phyloP scores from a whole-genome alignment of 805 yeast genomes.

The Candida dajiaensis region DNA sequence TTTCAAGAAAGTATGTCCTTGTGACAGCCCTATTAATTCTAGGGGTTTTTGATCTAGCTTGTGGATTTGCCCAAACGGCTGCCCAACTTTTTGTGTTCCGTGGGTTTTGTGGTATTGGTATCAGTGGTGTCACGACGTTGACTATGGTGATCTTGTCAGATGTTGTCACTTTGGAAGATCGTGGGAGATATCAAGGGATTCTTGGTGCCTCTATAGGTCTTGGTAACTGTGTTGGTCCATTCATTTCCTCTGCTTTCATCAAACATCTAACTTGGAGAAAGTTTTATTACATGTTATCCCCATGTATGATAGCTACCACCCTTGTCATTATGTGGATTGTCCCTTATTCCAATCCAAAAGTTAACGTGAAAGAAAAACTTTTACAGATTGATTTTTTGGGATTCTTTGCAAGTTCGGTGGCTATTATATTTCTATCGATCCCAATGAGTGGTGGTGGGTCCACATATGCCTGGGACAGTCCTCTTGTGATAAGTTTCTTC shows the following conservation, averaged over 20 bases:
- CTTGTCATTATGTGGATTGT: slow-evolving; percentile 1
- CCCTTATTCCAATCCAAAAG: slow-evolving; percentile 28
- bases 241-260: slow-evolving; percentile 35
- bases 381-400: slow-evolving; percentile 50
- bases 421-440: slow-evolving; percentile 40
- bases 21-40: slow-evolving; percentile 34
- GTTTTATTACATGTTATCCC: slow-evolving; percentile 34
- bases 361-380: slow-evolving; percentile 5
- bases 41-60: slow-evolving; percentile 39
- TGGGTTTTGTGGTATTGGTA: slow-evolving; percentile 51
- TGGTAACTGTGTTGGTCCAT: slow-evolving; percentile 41
- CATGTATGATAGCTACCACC: slow-evolving; percentile 16
- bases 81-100: slow-evolving; percentile 45
- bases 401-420: slow-evolving; percentile 38
- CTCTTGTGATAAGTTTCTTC: slow-evolving; percentile 30
- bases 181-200: slow-evolving; percentile 55
- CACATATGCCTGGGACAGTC: slow-evolving; percentile 42
- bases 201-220: slow-evolving; percentile 44
- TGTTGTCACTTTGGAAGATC: slow-evolving; percentile 43
- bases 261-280: slow-evolving; percentile 32
- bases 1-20: slow-evolving; percentile 43
- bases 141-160: slow-evolving; percentile 50
- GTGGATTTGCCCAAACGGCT: slow-evolving; percentile 45
- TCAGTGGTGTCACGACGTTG: slow-evolving; percentile 46
- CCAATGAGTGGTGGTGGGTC: slow-evolving; percentile 57